Evolutionary conservation across 345 rosid genomes (phyloP).

Genomic region (Bruguiera gymnorhiza): DNA sequence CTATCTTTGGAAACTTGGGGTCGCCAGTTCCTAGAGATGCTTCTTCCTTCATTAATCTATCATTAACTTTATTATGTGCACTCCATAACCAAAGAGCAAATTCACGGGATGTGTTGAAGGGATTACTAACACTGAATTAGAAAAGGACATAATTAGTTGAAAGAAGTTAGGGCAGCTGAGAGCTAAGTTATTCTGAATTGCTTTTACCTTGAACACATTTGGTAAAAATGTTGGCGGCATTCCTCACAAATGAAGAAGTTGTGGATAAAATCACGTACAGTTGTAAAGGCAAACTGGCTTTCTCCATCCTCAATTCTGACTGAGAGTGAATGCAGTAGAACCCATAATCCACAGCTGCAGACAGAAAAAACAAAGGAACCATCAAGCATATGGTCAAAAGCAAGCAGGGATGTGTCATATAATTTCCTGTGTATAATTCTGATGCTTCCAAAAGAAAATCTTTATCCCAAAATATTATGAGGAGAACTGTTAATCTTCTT

Average conservation of each 20-base stretch:
- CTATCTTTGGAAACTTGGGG: slow-evolving; percentile 81
- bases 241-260: slow-evolving; percentile 92
- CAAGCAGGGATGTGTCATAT: background rate
- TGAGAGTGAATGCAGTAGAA: slow-evolving; percentile 88
- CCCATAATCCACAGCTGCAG: slow-evolving; percentile 96
- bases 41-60: slow-evolving; percentile 76
- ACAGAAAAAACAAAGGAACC: slow-evolving; percentile 8
- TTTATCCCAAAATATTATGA: too few species aligned
- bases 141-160: slow-evolving; percentile 19
- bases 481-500: background rate
- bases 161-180: background rate
- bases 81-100: slow-evolving; percentile 91
- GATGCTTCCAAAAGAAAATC: background rate
- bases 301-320: slow-evolving; percentile 84
- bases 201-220: slow-evolving; percentile 85
- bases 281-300: slow-evolving; percentile 74
- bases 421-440: background rate
- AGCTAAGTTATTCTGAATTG: background rate
- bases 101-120: slow-evolving; percentile 67
- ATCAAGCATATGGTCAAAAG: background rate
- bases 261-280: slow-evolving; percentile 82
- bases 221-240: slow-evolving; percentile 85
- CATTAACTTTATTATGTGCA: slow-evolving; percentile 82
- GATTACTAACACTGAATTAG: slow-evolving; percentile 55
- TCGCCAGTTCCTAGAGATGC: slow-evolving; percentile 75